These are phyloP conservation scores for Aspergillus candidus DNA, from an alignment of 2,329 filamentous ascomycete species.

Conservation along the genomic window DNA sequence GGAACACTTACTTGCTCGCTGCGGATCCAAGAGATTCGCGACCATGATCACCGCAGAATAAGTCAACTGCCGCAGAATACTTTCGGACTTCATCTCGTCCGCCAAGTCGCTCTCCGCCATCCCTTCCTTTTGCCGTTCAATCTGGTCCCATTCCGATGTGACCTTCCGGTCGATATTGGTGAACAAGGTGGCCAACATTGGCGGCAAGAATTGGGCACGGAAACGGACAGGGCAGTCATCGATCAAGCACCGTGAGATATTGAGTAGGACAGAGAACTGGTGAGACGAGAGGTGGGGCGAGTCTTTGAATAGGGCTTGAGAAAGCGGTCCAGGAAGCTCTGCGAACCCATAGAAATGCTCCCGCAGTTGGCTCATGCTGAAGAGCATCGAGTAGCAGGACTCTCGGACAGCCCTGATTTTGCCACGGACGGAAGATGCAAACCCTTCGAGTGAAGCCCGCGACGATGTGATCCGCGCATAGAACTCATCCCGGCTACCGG, in stretches of 20 bases:
- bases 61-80: slow-evolving; percentile 85
- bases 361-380: slow-evolving; percentile 82
- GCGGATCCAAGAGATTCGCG: slow-evolving; percentile 77
- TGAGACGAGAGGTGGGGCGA: slow-evolving; percentile 80
- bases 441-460: slow-evolving; percentile 82
- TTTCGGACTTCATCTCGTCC: slow-evolving; percentile 98
- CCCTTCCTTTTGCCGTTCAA: slow-evolving; percentile 54
- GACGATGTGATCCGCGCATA: slow-evolving; percentile 87
- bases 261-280: slow-evolving; percentile 88
- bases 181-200: slow-evolving; percentile 75
- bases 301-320: slow-evolving; percentile 76
- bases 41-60: slow-evolving; percentile 90
- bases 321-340: slow-evolving; percentile 75
- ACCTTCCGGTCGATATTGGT: slow-evolving; percentile 83
- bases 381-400: slow-evolving; percentile 88
- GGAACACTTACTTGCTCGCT: slow-evolving; percentile 50
- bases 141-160: slow-evolving; percentile 74
- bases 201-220: slow-evolving; percentile 74
- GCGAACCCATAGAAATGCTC: slow-evolving; percentile 85
- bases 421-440: slow-evolving; percentile 87
- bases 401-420: slow-evolving; percentile 85
- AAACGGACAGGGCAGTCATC: slow-evolving; percentile 82
- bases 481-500: slow-evolving; percentile 92
- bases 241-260: slow-evolving; percentile 79
- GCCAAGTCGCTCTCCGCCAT: slow-evolving; percentile 72